These are phyloP conservation scores for Aspergillus latus DNA, from an alignment of 2,329 filamentous ascomycete species.

Conservation along the genomic window DNA sequence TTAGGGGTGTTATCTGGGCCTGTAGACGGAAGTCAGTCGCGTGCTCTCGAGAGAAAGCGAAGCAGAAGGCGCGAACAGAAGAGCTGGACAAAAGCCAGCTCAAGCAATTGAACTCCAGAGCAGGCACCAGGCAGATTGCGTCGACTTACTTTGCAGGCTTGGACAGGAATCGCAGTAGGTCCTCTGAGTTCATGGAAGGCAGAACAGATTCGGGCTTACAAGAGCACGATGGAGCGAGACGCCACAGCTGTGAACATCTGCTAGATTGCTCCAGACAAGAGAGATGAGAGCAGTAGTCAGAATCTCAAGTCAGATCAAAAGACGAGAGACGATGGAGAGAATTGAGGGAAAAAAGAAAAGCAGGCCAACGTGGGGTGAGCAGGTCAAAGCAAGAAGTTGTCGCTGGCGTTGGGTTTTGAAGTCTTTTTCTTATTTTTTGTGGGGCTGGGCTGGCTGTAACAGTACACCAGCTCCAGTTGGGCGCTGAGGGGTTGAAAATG, in stretches of 20 bases:
- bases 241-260: conserved; percentile 38
- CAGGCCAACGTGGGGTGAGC: conserved; percentile 19
- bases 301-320: conserved; percentile 9
- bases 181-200: conserved; percentile 84
- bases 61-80: background rate
- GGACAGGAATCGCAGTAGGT: conserved; percentile 88
- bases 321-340: background rate
- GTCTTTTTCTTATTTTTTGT: conserved; percentile 13
- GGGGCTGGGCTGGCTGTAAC: conserved; percentile 10
- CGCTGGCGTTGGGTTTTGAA: conserved; percentile 7
- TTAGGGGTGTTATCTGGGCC: conserved; percentile 63
- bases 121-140: background rate
- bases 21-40: conserved; percentile 33
- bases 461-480: conserved; percentile 8
- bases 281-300: conserved; percentile 5
- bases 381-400: conserved; percentile 6
- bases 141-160: conserved; percentile 82
- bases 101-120: background rate
- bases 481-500: background rate
- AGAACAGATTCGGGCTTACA: conserved; percentile 33
- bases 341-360: conserved; percentile 10
- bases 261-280: conserved; percentile 9
- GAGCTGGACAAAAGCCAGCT: background rate
- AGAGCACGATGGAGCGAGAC: conserved; percentile 34
- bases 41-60: background rate